Evolutionary conservation across 306 rosid genomes (phyloP), one percentile per base, ranked within the genome.

Genomic region (Vicia faba): DNA sequence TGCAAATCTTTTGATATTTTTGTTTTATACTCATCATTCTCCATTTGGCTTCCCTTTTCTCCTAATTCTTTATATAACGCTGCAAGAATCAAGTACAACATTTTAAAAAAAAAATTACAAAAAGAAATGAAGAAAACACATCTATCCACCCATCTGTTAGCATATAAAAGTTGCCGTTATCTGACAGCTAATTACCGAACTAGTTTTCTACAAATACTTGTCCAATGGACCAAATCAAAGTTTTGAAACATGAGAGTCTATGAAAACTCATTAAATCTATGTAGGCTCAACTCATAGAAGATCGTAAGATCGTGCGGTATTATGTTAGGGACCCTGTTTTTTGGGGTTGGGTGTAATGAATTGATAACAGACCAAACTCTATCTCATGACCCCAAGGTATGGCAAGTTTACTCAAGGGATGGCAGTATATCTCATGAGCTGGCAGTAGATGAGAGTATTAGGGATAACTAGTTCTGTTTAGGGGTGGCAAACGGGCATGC

Each of bases 1-100:
- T 89, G 93, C 74, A 88, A 69, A 16, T 90, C 97, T 40, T 86
- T 93, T 6, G 29, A 44, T 76, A 82, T 89, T 68, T 84, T 88
- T 13, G 79, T 74, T 58, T 89, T 95, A 80, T 79, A 93, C 56
- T 93, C 98, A 1, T 35, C 66, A 77, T 93, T 93, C 78, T 93
- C 97, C 97, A 89, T 83, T 84, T 89, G 95, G 67, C 83, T 90
- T 57, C 98, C 98, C 71, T 75, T 82, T 69, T 93, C 98, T 66
- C 96, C 96, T 50, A 93, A 76, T 73, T 93, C 97, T 78, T 82
- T 83, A 84, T 89, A 93, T 58, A 89, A 84, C 36, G 79, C 98
- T 93, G 83, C 80, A 68, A 79, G 54, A 72, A 66, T 61, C 60
- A 19, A 64, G 33, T 33, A 33, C 9, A 33, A 7, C 9, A 33